Percentiles rank a stretch among this genome's conserved stretches.
Evolutionary conservation across 192 early-diverging fungal genomes (phyloP).

Genomic region (Linnemannia schmuckeri): DNA sequence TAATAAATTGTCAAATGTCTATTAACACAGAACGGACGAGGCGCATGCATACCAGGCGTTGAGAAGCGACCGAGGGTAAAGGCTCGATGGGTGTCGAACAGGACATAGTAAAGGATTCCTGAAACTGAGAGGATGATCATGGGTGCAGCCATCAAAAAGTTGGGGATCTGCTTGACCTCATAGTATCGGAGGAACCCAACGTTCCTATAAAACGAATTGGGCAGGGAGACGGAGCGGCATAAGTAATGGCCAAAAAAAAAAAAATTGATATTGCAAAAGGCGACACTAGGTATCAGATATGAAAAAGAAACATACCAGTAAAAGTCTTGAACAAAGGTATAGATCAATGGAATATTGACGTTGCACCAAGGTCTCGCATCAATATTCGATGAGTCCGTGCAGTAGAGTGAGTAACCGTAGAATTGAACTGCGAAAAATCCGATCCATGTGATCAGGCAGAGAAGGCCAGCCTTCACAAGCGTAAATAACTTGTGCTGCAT

Average conservation of each 20-base stretch:
- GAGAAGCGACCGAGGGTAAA: conserved; percentile 67
- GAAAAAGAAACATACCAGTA: conserved; percentile 76
- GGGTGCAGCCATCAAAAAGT: conserved; percentile 89
- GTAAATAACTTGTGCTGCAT: conserved; percentile 18
- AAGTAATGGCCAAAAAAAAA: neutral
- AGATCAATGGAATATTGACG: conserved; percentile 70
- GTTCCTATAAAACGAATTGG: conserved; percentile 65
- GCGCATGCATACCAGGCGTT: conserved; percentile 4
- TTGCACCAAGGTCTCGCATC: conserved; percentile 78
- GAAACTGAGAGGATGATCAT: conserved; percentile 75
- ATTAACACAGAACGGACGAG: neutral
- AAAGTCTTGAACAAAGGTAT: conserved; percentile 85
- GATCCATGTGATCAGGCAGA: conserved; percentile 57
- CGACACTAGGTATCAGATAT: neutral
- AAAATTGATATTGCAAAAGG: neutral
- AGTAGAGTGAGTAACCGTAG: conserved; percentile 74
- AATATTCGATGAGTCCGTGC: conserved; percentile 48
- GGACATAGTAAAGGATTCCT: conserved; percentile 71
- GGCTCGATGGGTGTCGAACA: conserved; percentile 65
- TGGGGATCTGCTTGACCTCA: conserved; percentile 85
- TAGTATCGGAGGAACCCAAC: conserved; percentile 90
- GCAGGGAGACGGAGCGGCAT: neutral
- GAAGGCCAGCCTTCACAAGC: conserved; percentile 27
- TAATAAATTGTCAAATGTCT: neutral
- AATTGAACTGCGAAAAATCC: conserved; percentile 76